Conservation (phyloP, 805 yeast genomes). For the Candida ponderosae region DNA sequence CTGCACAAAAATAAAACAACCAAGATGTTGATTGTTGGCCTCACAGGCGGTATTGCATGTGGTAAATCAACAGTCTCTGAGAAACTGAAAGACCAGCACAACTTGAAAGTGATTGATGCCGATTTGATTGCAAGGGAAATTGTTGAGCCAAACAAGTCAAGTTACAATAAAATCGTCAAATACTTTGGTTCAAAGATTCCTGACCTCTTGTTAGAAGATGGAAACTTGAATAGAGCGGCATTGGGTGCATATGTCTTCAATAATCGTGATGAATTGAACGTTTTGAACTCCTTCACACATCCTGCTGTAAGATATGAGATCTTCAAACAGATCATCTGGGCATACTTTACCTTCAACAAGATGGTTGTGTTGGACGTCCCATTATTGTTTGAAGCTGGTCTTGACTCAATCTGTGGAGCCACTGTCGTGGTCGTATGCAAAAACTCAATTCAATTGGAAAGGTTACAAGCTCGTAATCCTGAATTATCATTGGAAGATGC, state of each 20-base stretch:
- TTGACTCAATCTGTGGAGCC: slow-evolving; percentile 64
- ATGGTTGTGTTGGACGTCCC: slow-evolving; percentile 87
- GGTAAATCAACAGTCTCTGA: slow-evolving; percentile 90
- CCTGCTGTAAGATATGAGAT: slow-evolving; percentile 73
- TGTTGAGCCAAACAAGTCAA: slow-evolving; percentile 71
- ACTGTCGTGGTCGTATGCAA: slow-evolving; percentile 63
- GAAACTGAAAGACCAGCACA: slow-evolving; percentile 40
- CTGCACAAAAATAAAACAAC: too few species aligned
- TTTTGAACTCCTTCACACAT: slow-evolving; percentile 73
- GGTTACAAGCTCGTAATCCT: slow-evolving; percentile 63
- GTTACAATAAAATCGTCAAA: slow-evolving; percentile 56
- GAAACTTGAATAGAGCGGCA: slow-evolving; percentile 55
- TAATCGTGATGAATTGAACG: slow-evolving; percentile 46
- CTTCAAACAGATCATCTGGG: slow-evolving; percentile 40
- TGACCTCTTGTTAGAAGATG: slow-evolving; percentile 29
- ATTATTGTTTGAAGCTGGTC: slow-evolving; percentile 70
- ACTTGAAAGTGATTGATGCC: slow-evolving; percentile 72
- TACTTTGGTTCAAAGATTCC: slow-evolving; percentile 52
- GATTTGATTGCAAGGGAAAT: slow-evolving; percentile 83
- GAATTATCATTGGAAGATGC: slow-evolving; percentile 63
- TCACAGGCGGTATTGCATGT: slow-evolving; percentile 98
- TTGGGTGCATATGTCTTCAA: slow-evolving; percentile 78
- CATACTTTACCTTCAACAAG: slow-evolving; percentile 50
- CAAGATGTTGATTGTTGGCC: slow-evolving; percentile 78
- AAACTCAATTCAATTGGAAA: slow-evolving; percentile 45